Base-by-base conservation (phyloP, 208 protist genomes). In the Spongospora subterranea region DNA sequence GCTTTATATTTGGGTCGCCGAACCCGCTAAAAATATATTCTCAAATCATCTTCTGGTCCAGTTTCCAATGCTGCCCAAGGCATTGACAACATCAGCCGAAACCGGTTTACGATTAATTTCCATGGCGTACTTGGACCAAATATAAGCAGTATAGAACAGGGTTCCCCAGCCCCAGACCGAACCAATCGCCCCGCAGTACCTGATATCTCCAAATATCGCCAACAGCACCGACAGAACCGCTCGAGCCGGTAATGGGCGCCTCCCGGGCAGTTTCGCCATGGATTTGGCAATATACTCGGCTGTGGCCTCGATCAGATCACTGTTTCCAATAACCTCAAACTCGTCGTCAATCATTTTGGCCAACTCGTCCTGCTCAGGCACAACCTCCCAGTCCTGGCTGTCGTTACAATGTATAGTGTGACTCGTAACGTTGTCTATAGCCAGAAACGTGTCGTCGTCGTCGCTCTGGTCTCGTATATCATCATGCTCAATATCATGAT, bases 291-390 rank as follows among this genome's bases (percentile, higher is more conserved):
- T 82, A n/a, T 40, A 82, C 35, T 82, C 71, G n/a, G 71, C 71
- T n/a, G 35, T 82, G 71, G 71, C 71, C 71, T 82, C 71, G n/a
- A 82, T 82, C 17, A 82, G 6, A 43, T 82, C 71, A n/a, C 71
- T 6, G 13, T 82, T 82, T 43, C 35, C 71, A 43, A 82, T 82
- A 6, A 82, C 35, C n/a, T 45, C 71, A n/a, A 82, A 82, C 6
- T 35, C 71, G 40, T 6, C 6, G 6, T 82, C 71, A 43, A 82
- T n/a, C n/a, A n/a, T n/a, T n/a, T n/a, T n/a, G n/a, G n/a, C n/a
- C n/a, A n/a, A n/a, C n/a, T n/a, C n/a, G n/a, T n/a, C n/a, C n/a
- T n/a, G n/a, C n/a, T n/a, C n/a, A n/a, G n/a, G n/a, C n/a, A n/a
- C n/a, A n/a, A n/a, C n/a, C n/a, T n/a, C n/a, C n/a, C n/a, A n/a